Conservation (phyloP, 2,329 filamentous ascomycete species). For the Bipolaris victoriae region DNA sequence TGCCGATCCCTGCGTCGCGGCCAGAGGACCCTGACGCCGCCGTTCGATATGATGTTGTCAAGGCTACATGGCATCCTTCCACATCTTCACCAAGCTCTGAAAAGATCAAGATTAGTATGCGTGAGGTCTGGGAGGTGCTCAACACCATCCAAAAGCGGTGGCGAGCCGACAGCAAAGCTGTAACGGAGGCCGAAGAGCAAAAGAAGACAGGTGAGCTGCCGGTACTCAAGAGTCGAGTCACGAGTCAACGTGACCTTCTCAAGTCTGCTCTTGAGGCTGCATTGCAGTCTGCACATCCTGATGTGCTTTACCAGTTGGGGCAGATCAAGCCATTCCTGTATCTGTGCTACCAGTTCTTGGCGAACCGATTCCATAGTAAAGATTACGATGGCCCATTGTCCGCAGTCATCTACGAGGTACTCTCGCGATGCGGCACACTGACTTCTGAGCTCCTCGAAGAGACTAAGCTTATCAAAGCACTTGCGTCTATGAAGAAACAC, state of each 20-base stretch:
- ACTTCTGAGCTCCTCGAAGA: slow-evolving; percentile 65
- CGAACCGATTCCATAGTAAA: slow-evolving; percentile 54
- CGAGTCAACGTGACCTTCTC: slow-evolving; percentile 63
- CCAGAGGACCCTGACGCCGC: slow-evolving; percentile 60
- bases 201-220: slow-evolving; percentile 61
- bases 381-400: slow-evolving; percentile 53
- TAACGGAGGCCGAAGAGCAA: slow-evolving; percentile 64
- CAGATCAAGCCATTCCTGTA: slow-evolving; percentile 52
- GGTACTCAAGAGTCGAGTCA: slow-evolving; percentile 62
- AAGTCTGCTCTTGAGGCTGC: slow-evolving; percentile 57
- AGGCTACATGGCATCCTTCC: slow-evolving; percentile 65
- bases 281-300: slow-evolving; percentile 55
- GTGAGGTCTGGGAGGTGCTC: slow-evolving; percentile 65
- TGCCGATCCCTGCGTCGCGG: slow-evolving; percentile 60
- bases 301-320: slow-evolving; percentile 52
- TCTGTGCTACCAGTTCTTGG: slow-evolving; percentile 57
- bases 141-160: slow-evolving; percentile 66
- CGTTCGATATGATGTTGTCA: slow-evolving; percentile 64
- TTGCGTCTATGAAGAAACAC: slow-evolving; percentile 67
- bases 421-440: slow-evolving; percentile 67
- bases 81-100: slow-evolving; percentile 57
- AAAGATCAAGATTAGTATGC: slow-evolving; percentile 61
- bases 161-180: slow-evolving; percentile 63
- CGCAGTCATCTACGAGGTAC: slow-evolving; percentile 57
- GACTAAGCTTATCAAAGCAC: slow-evolving; percentile 69